Conservation (phyloP, 2,329 filamentous ascomycete genomes). For the Penicillium occitanis region DNA sequence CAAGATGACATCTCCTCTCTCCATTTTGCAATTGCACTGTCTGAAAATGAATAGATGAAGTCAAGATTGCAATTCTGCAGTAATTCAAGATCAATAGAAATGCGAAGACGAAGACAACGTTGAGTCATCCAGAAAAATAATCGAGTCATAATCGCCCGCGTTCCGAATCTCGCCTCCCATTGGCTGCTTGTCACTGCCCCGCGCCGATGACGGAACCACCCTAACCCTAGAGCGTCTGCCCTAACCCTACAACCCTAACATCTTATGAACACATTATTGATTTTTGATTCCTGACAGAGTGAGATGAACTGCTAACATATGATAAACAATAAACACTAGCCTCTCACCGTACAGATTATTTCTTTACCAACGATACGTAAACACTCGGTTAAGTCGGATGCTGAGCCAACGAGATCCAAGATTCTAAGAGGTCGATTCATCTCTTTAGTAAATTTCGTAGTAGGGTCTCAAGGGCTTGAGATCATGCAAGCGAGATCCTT, state of each 20-base stretch:
- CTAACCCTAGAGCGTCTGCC: background rate
- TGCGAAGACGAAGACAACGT: background rate
- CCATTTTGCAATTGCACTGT: slow-evolving; percentile 5
- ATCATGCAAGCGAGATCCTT: background rate
- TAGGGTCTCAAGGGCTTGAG: no score
- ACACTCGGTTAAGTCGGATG: background rate
- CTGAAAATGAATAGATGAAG: background rate
- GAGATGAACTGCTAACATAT: background rate
- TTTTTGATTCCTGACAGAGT: background rate
- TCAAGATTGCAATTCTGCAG: background rate
- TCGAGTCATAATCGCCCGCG: slow-evolving; percentile 11
- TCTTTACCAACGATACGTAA: background rate
- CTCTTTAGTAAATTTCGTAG: background rate
- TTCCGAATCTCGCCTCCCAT: slow-evolving; percentile 3
- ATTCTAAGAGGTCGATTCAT: background rate
- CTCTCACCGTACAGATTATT: background rate
- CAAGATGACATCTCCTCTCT: slow-evolving; percentile 72
- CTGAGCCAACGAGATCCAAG: background rate
- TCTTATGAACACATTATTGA: background rate
- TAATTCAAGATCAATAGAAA: background rate
- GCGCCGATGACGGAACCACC: slow-evolving; percentile 13
- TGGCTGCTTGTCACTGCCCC: background rate
- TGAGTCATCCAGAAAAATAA: slow-evolving; percentile 9
- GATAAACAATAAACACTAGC: background rate
- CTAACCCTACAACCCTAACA: background rate